phyloP scores from a whole-genome alignment of 1,284 basidiomycete species.

The Pseudomicrostroma phylloplanum region DNA sequence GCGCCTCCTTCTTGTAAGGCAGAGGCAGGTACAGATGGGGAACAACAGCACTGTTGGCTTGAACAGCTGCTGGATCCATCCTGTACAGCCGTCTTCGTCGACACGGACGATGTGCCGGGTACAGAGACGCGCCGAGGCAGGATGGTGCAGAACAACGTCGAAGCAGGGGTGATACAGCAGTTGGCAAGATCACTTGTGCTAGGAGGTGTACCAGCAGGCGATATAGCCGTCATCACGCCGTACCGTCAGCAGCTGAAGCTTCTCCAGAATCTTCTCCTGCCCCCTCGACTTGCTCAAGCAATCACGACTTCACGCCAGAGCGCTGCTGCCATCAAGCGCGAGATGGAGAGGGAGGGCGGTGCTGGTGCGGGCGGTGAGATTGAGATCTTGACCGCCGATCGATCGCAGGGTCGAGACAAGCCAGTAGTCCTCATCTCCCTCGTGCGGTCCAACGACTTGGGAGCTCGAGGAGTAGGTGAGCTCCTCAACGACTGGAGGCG shows the following conservation, averaged over 20 bases:
- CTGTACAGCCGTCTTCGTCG: conserved; percentile 83
- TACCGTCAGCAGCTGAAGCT: conserved; percentile 94
- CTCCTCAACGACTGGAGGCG: conserved; percentile 37
- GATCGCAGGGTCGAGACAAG: conserved; percentile 81
- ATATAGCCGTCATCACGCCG: conserved; percentile 81
- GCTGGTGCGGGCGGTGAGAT: conserved; percentile 53
- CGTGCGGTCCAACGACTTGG: conserved; percentile 26
- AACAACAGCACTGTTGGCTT: conserved; percentile 62
- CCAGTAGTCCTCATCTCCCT: conserved; percentile 41
- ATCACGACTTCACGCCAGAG: background rate
- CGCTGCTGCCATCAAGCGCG: conserved; percentile 4
- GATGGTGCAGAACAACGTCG: conserved; percentile 77
- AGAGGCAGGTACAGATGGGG: too few relatives aligned
- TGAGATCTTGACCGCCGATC: conserved; percentile 89
- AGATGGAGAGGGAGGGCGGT: background rate
- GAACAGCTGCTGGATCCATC: conserved; percentile 62
- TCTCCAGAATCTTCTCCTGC: conserved; percentile 59
- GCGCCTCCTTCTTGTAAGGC: background rate
- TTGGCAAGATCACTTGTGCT: conserved; percentile 62
- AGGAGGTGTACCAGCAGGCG: conserved; percentile 62
- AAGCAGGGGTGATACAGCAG: conserved; percentile 62
- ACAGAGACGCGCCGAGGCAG: conserved; percentile 74
- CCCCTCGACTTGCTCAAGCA: conserved; percentile 9
- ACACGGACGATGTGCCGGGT: conserved; percentile 67
- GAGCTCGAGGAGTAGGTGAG: conserved; percentile 21